Percentiles rank a stretch among this genome's conserved stretches.
phyloP scores from a whole-genome alignment of 2,329 filamentous ascomycete genomes.

The Xylariales sp. region DNA sequence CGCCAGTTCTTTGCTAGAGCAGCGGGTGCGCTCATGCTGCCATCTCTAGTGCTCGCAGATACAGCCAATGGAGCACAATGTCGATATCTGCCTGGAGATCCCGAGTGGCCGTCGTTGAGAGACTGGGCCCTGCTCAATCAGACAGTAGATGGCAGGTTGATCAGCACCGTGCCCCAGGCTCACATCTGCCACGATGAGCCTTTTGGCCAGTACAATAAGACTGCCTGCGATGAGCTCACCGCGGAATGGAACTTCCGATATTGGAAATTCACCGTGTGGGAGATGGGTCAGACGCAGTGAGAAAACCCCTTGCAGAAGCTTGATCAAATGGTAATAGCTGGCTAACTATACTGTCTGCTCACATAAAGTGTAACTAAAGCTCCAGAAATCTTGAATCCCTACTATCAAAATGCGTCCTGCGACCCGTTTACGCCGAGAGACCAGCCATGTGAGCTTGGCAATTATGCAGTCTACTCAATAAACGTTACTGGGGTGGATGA shows the following conservation, averaged over 20 bases:
- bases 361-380: conserved; percentile 1
- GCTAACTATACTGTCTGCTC: conserved; percentile 1
- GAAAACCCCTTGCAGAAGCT: background rate
- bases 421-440: conserved; percentile 31
- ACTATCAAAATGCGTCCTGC: conserved; percentile 31
- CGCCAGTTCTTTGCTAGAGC: background rate
- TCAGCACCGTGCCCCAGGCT: background rate
- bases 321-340: background rate
- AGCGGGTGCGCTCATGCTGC: background rate
- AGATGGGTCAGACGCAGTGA: too few species aligned
- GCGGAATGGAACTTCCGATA: background rate
- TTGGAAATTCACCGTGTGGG: too few species aligned
- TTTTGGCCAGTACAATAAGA: background rate
- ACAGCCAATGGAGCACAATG: background rate
- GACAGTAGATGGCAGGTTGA: background rate
- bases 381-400: conserved; percentile 7
- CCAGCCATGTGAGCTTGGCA: conserved; percentile 36
- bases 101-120: background rate
- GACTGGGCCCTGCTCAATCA: background rate
- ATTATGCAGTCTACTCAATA: conserved; percentile 35
- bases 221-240: background rate
- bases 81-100: conserved; percentile 1
- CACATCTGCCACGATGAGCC: background rate
- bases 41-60: background rate
- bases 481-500: conserved; percentile 25